Evolutionary conservation across 345 rosid genomes (phyloP), one percentile per base, ranked within the genome.

Genomic region (Chamaenerion angustifolium): DNA sequence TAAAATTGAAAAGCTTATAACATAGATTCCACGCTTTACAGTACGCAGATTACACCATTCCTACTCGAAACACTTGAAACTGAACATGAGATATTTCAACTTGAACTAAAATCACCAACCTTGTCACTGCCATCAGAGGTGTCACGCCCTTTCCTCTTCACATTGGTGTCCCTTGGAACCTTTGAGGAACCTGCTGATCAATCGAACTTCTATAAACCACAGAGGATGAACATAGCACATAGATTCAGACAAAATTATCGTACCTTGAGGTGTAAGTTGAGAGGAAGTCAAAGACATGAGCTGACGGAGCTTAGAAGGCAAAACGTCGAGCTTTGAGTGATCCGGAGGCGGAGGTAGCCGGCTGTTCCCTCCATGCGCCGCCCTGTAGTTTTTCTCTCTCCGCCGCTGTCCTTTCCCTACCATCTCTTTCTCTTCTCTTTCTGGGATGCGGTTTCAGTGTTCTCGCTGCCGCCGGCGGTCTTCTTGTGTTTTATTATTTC

Each of bases 261-360:
- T 19, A 40, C 37, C 31, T 6, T 13, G 55, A 16, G 18, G 23
- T 31, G 6, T 44, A n/a, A 13, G 27, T 42, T 42, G 63, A 60
- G 65, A 18, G 18, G 85, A 63, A 21, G 84, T 56, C 55, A 77
- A 72, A 44, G 88, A 74, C 68, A 90, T 72, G 64, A 90, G 65
- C 50, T 52, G 15, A 59, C 98, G 95, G 52, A 90, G 94, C 62
- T 83, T 90, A 12, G 82, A 64, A 41, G 98, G 95, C 56, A 90
- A 51, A 59, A 72, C 79, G 59, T 86, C 93, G 48, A 71, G 66
- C 57, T 78, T 67, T 16, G 87, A 75, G 57, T 68, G 75, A 49
- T 83, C 68, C 49, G 95, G 98, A 1, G 98, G 93, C 23, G 95
- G 95, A 42, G 98, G 98, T 11, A 92, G 89, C 11, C 80, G 62